Conservation (phyloP, 768 basidiomycete genomes). For the Chalciporus pseudorubinellus region DNA sequence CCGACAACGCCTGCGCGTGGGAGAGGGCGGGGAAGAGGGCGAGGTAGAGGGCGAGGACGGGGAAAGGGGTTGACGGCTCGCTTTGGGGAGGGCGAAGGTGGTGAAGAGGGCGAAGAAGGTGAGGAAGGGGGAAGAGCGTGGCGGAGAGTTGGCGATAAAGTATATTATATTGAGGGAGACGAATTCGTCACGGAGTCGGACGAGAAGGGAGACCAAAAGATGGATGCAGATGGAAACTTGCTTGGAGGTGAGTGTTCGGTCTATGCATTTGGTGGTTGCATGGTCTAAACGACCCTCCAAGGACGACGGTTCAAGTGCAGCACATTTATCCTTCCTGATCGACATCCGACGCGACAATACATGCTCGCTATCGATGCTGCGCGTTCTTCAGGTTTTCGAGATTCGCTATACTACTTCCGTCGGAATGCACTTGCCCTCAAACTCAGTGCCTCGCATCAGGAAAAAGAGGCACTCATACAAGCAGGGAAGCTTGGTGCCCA, state of each 20-base stretch:
- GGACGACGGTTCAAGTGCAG: slow-evolving; percentile 85
- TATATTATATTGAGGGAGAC: slow-evolving; percentile 82
- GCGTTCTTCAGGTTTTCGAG: slow-evolving; percentile 91
- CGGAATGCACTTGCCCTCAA: slow-evolving; percentile 89
- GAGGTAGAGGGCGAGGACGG: slow-evolving; percentile 42
- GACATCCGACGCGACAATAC: slow-evolving; percentile 82
- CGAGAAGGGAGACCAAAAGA: slow-evolving; percentile 86
- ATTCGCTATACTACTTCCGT: slow-evolving; percentile 97
- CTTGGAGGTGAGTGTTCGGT: slow-evolving; percentile 70
- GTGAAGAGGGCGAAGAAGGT: slow-evolving; percentile 39
- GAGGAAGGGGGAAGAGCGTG: slow-evolving; percentile 60
- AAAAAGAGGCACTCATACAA: slow-evolving; percentile 91
- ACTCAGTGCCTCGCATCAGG: slow-evolving; percentile 81
- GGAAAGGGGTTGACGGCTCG: slow-evolving; percentile 33
- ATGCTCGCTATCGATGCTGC: slow-evolving; percentile 98
- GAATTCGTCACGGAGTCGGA: slow-evolving; percentile 85
- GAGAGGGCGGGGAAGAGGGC: slow-evolving; percentile 36
- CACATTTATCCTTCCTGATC: slow-evolving; percentile 83
- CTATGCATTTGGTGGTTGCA: slow-evolving; percentile 1
- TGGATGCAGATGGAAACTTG: slow-evolving; percentile 80
- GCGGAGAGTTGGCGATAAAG: slow-evolving; percentile 68
- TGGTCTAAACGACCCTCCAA: slow-evolving; percentile 29
- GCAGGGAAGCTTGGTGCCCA: slow-evolving; percentile 87
- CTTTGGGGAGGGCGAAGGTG: slow-evolving; percentile 40
- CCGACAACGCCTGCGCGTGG: slow-evolving; percentile 34